Evolutionary conservation across 2,329 filamentous ascomycete species (phyloP), one percentile per base, ranked within the genome.

Genomic region (Fusarium sp.): DNA sequence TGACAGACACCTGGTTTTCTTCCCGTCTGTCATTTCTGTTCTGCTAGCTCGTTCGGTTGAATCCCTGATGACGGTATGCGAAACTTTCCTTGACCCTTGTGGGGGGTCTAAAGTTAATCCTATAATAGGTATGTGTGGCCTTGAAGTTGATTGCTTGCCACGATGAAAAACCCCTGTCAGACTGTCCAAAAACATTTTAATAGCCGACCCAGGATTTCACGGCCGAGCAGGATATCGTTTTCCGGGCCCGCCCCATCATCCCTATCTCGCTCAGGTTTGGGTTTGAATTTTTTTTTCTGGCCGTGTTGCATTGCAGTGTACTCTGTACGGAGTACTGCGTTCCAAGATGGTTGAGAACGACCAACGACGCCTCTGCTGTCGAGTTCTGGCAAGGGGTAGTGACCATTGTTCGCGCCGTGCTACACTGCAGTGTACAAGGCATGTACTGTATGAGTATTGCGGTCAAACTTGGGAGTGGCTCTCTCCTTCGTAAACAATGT

Each of bases 141-240:
- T 56, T 38, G 28, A 58, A 57, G 46, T 34, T 50, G 46, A 56
- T 63, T 62, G 57, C 38, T 32, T 62, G 38, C 28, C 56, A 36
- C 52, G 19, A 40, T 59, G 28, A 26, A 26, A n/a, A 44, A 45
- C 53, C 59, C 59, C 59, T 64, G 53, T 28, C 42, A 58, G 23
- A 46, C 58, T 63, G 34, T 52, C 61, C 23, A 32, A 64, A 65
- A 65, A 65, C 38, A 54, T 65, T 60, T 62, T 19, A 47, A 65
- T 43, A 43, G 48, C 51, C 61, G 65, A 68, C 40, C 52, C 50
- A 65, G 65, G 68, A 62, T 63, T 63, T 38, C 51, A 57, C 46
- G 44, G 20, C n/a, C 14, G 45, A 40, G 26, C 34, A 63, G 60
- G 60, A 63, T 63, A 63, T 43, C 40, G 36, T 63, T 63, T 63